A percentile compares a stretch with the other conserved stretches of the same genome.
These are phyloP conservation scores for Musa troglodytarum DNA, from an alignment of 176 grass and related monocot species.

Conservation along the genomic window DNA sequence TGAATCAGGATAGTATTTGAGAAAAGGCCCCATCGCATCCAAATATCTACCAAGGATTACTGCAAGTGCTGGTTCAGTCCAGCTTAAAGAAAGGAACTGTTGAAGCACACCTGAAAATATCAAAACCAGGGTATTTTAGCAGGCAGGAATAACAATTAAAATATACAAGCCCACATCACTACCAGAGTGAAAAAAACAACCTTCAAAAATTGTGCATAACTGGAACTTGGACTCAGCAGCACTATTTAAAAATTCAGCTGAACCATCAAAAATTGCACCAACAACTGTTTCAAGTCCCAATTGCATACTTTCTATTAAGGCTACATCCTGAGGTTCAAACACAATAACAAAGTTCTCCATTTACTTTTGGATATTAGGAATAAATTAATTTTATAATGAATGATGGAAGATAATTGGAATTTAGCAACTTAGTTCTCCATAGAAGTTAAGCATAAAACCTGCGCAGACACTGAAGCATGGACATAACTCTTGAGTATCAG, in stretches of 20 bases:
- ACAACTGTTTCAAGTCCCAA: constrained; percentile 74
- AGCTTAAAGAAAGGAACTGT: constrained; percentile 78
- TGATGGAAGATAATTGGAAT: not conserved
- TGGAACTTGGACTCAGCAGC: constrained; percentile 56
- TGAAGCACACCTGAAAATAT: constrained; percentile 64
- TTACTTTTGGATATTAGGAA: not conserved
- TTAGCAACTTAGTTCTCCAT: constrained; percentile 11
- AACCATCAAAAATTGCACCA: constrained; percentile 70
- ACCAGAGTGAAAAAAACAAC: constrained; percentile 17
- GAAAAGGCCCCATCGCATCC: constrained; percentile 75
- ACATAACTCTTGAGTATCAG: constrained; percentile 43
- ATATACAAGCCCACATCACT: constrained; percentile 14
- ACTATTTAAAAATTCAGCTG: constrained; percentile 41
- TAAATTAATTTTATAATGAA: not conserved
- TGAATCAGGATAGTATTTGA: constrained; percentile 81
- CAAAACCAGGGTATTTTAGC: constrained; percentile 17
- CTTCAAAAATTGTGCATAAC: constrained; percentile 66
- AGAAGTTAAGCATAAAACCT: constrained; percentile 38
- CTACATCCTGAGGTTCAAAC: constrained; percentile 53
- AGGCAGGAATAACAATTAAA: constrained; percentile 4
- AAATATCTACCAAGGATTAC: constrained; percentile 84
- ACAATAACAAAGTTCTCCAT: constrained; percentile 15
- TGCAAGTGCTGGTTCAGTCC: constrained; percentile 60
- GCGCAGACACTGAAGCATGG: constrained; percentile 50
- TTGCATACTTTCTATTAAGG: constrained; percentile 65